Base-by-base conservation (phyloP, 192 early-diverging fungal species). In the Coemansia sp. region DNA sequence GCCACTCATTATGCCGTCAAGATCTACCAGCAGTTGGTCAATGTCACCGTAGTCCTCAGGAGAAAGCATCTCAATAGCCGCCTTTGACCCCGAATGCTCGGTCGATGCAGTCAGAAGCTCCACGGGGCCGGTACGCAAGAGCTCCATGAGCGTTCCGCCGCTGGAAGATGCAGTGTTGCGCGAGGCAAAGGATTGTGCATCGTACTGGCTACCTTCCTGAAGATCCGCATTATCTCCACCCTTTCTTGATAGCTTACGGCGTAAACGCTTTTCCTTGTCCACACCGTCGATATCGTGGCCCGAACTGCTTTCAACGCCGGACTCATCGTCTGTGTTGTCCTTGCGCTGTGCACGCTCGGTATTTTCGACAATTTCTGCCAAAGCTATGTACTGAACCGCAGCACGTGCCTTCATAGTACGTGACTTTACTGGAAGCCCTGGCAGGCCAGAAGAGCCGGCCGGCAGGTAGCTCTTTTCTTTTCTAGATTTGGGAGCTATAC, bases 1-100 rank as follows among this genome's bases (percentile, higher is more conserved):
- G 43, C 78, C 78, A 48, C 46, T 71, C 70, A 74, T 80, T 11
- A 80, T 80, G 13, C 78, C 78, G 13, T 80, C 78, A 19, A 80
- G 69, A 54, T 80, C 78, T 9, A 40, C 62, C 32, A 80, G 66
- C 11, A 80, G 69, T 61, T 66, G 62, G 54, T 80, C 78, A 21
- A 80, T 46, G 47, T 80, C 78, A 45, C 78, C 73, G 37, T 80
- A 80, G 67, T 80, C 78, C 15, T 80, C 78, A 18, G 73, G 78
- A 1, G 69, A 66, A 8, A 80, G 66, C 42, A 70, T 58, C 8
- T 72, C 73, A 12, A 80, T 60, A 13, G 68, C 64, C 0, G 78
- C 78, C 63, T 80, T 80, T 46, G 78, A 80, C 18, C 78, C 78
- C 39, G 78, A 80, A 57, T 71, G 63, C 46, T 80, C 78, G 1